Base-by-base conservation (phyloP, 257 asterid genomes). In the Galeopsis tetrahit region DNA sequence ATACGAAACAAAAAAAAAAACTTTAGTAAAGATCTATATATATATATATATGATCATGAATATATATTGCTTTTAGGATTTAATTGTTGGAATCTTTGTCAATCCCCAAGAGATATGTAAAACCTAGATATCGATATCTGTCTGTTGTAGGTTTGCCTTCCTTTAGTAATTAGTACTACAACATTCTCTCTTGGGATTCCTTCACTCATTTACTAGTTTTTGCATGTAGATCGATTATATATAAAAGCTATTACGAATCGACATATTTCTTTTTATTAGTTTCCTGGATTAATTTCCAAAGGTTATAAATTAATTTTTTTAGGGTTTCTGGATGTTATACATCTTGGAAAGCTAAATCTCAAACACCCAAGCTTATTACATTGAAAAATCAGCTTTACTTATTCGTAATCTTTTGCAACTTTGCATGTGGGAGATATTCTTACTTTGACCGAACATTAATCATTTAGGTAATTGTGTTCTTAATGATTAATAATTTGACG, bases 141-240 rank as follows among this genome's bases (percentile, higher is more conserved):
- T 39, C 70, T 73, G 34, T 75, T 78, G 73, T 75, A 74, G 74
- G 77, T 82, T 83, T 82, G 86, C 82, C 87, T 87, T 66, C 78
- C 94, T 87, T 84, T 86, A 83, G 87, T 83, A 85, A 82, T 78
- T 14, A 15, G 58, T 17, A 55, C 61, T 17, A 55, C 61, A 55
- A 21, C 65, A 76, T 79, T 83, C 85, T 83, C 78, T 87, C 85
- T 85, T 82, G 93, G 90, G 90, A 85, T 82, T 86, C 92, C 71
- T 84, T 78, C 80, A 77, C 59, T 85, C 79, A 71, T 64, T 21
- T 69, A 68, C 75, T 69, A 63, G 31, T 15, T 63, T 21, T 21
- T 21, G 28, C 28, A 9, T 63, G 28, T 64, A 78, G 74, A 75
- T 75, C 28, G 5, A 70, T 38, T 38, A 38, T 38, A 38, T 15